Conservation (phyloP, 305 asterid species). For the Fraxinus platypoda region DNA sequence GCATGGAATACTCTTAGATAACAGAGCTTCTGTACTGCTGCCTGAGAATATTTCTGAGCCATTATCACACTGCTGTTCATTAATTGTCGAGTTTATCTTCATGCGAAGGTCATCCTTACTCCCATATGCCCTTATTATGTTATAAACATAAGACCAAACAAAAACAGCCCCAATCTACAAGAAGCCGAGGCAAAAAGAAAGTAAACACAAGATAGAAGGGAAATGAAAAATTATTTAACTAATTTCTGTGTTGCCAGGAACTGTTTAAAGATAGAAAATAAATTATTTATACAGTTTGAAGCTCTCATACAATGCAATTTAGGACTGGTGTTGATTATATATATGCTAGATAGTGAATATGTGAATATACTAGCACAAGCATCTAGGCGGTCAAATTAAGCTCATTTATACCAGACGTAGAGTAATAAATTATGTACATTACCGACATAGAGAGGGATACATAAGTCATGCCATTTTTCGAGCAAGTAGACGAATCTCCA, state of each 20-base stretch:
- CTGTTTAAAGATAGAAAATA: not conserved
- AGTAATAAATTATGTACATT: slow-evolving; percentile 6
- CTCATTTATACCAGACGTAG: not conserved
- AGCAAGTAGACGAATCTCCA: slow-evolving; percentile 36
- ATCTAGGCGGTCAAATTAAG: not conserved
- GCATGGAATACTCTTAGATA: slow-evolving; percentile 12
- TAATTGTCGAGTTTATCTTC: slow-evolving; percentile 2
- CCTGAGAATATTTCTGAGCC: slow-evolving; percentile 16
- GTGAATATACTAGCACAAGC: not conserved
- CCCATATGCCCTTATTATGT: slow-evolving; percentile 28
- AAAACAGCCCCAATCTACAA: slow-evolving; percentile 37
- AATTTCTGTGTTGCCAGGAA: not conserved
- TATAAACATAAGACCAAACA: slow-evolving; percentile 35
- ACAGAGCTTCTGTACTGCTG: slow-evolving; percentile 16
- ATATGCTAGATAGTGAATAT: not conserved
- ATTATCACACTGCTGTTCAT: slow-evolving; percentile 9
- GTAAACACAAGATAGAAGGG: not conserved
- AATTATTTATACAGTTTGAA: not conserved
- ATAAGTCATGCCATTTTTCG: slow-evolving; percentile 37
- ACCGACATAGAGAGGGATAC: slow-evolving; percentile 45
- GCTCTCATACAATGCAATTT: not conserved
- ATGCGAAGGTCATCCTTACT: not conserved
- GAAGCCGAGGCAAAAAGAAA: not conserved
- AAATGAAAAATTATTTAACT: not conserved
- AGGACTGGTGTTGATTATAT: not conserved